Conservation (phyloP, 768 basidiomycete genomes). For the Lactarius deliciosus region DNA sequence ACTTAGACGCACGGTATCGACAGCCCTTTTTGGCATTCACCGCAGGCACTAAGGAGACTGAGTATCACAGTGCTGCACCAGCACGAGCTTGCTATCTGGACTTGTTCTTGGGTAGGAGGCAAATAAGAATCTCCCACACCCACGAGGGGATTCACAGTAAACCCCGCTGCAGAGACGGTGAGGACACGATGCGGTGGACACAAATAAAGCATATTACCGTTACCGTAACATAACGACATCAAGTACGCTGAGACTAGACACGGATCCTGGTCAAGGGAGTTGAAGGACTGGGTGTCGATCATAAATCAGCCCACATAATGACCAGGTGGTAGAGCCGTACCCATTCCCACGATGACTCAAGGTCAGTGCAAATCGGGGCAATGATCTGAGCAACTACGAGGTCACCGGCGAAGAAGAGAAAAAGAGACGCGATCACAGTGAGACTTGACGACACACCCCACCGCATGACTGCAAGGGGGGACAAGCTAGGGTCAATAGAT, state of each 20-base stretch:
- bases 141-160: background rate
- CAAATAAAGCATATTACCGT: background rate
- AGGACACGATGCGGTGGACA: background rate
- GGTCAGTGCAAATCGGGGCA: background rate
- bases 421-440: background rate
- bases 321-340: background rate
- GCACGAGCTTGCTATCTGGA: background rate
- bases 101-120: background rate
- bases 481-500: background rate
- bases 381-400: background rate
- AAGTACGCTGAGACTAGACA: background rate
- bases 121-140: background rate
- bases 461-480: background rate
- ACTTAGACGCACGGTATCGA: background rate
- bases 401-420: background rate
- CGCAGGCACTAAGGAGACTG: background rate
- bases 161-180: background rate
- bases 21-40: background rate
- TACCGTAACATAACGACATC: background rate
- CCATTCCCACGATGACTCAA: background rate
- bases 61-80: background rate
- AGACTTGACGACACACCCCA: background rate
- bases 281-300: background rate
- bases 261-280: background rate
- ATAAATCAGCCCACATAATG: background rate